Evolutionary conservation across 176 grass and related monocot genomes (phyloP).

Genomic region (Triticum dicoccoides): DNA sequence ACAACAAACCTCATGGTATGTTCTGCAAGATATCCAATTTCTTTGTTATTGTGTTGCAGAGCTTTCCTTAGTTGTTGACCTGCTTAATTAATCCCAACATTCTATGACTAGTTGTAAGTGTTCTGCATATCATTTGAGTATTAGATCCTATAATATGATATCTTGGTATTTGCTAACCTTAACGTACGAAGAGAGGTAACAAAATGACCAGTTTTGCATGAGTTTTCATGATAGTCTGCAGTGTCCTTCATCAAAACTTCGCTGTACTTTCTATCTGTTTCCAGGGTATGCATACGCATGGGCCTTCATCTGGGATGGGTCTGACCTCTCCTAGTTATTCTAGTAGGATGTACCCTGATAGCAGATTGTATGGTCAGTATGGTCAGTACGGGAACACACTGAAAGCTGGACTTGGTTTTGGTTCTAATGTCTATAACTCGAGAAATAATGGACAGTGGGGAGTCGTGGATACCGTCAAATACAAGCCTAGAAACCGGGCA

Average conservation of each 20-base stretch:
- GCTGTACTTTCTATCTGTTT: conserved; percentile 28
- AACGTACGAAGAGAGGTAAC: background rate
- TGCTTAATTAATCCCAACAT: background rate
- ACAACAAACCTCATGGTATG: conserved; percentile 65
- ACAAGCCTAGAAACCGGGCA: conserved; percentile 65
- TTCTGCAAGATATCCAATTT: conserved; percentile 22
- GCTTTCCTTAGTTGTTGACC: background rate
- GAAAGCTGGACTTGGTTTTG: conserved; percentile 63
- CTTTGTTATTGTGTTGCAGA: background rate
- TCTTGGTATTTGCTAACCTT: background rate
- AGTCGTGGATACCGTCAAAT: conserved; percentile 50
- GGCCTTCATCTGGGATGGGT: conserved; percentile 67
- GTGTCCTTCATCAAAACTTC: background rate
- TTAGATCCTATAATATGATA: background rate
- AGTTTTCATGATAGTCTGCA: conserved; percentile 18
- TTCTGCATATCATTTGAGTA: background rate
- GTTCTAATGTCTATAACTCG: conserved; percentile 73
- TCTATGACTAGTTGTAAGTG: conserved; percentile 3
- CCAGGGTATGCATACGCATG: conserved; percentile 63
- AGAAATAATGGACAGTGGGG: conserved; percentile 68
- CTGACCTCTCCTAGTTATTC: conserved; percentile 46
- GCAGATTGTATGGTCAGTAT: conserved; percentile 57
- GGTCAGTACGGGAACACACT: conserved; percentile 52
- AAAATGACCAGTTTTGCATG: background rate
- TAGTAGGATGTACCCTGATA: conserved; percentile 72